Evolutionary conservation across 805 yeast species (phyloP).

Genomic region (Teunomyces aglyptinius): DNA sequence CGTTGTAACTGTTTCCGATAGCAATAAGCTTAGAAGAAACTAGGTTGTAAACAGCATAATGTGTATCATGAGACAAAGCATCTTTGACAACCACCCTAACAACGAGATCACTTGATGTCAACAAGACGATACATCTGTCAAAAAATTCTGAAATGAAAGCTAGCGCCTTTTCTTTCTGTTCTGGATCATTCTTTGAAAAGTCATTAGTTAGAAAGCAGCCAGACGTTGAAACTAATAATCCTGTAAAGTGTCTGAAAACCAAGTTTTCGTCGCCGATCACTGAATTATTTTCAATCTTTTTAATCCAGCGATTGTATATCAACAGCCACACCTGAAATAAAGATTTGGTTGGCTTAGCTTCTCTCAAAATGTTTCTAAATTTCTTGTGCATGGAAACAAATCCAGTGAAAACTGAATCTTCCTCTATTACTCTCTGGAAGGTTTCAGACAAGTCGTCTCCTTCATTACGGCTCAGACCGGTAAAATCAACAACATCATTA

Average conservation of each 20-base stretch:
- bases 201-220: conserved; percentile 52
- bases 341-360: conserved; percentile 37
- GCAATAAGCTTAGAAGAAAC: conserved; percentile 46
- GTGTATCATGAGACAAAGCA: conserved; percentile 62
- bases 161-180: conserved; percentile 27
- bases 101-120: conserved; percentile 49
- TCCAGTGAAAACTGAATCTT: conserved; percentile 61
- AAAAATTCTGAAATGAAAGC: conserved; percentile 47
- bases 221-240: conserved; percentile 67
- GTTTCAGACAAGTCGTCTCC: conserved; percentile 24
- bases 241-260: conserved; percentile 66
- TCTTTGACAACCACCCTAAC: conserved; percentile 73
- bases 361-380: conserved; percentile 41
- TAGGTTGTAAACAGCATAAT: conserved; percentile 53
- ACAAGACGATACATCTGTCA: conserved; percentile 47
- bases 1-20: conserved; percentile 33
- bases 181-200: conserved; percentile 21
- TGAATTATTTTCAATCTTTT: conserved; percentile 23
- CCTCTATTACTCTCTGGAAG: conserved; percentile 43
- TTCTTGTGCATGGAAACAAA: conserved; percentile 72
- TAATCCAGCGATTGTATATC: conserved; percentile 53
- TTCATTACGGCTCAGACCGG: neutral
- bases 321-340: conserved; percentile 39
- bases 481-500: conserved; percentile 1
- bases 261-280: conserved; percentile 38